A percentile compares a stretch with the other conserved stretches of the same genome.
Conservation (phyloP, 345 rosid genomes). For the Luvunga scandens region DNA sequence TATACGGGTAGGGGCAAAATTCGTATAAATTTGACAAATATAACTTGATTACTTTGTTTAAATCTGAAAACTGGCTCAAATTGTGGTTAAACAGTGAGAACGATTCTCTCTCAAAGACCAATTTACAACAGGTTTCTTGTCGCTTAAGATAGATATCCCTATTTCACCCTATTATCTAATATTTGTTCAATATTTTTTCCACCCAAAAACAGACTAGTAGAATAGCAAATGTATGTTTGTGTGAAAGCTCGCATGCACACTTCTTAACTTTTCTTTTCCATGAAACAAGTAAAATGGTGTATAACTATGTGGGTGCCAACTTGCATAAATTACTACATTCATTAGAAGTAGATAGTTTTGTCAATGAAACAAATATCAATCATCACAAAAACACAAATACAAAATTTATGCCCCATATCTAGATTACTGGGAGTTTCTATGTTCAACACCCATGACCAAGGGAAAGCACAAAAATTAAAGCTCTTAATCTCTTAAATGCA, state of each 20-base stretch:
- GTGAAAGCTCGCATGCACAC: not conserved
- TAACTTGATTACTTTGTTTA: not conserved
- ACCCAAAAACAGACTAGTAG: not conserved
- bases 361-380: not conserved
- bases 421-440: not conserved
- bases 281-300: not conserved
- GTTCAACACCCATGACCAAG: not conserved
- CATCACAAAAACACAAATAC: not conserved
- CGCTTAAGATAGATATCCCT: not conserved
- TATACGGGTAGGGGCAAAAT: not conserved
- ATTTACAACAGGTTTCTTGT: not conserved
- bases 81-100: not conserved
- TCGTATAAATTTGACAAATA: not conserved
- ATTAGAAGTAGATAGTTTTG: not conserved
- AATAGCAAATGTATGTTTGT: not conserved
- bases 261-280: not conserved
- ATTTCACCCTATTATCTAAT: not conserved
- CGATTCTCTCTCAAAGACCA: not conserved
- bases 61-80: not conserved
- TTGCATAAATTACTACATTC: too few relatives aligned
- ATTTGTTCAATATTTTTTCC: not conserved
- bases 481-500: not conserved
- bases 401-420: not conserved
- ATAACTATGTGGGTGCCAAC: too few relatives aligned
- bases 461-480: not conserved